These are phyloP conservation scores for Aspergillus sp. DNA, from an alignment of 2,329 filamentous ascomycete species.

Conservation along the genomic window DNA sequence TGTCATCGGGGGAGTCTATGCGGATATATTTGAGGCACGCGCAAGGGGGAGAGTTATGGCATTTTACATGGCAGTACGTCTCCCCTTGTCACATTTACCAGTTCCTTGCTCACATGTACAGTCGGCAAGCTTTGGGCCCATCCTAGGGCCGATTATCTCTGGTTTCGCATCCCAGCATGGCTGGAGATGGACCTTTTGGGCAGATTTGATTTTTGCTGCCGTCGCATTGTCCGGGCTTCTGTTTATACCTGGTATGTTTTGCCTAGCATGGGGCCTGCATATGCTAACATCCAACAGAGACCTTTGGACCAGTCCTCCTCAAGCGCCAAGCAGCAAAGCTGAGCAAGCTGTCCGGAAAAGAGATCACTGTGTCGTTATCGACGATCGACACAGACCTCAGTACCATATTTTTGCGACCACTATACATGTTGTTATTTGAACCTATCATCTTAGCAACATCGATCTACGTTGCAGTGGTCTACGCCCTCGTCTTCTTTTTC, in stretches of 20 bases:
- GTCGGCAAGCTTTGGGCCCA: constrained; percentile 46
- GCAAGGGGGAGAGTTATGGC: constrained; percentile 45
- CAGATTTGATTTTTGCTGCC: constrained; percentile 68
- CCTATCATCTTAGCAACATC: constrained; percentile 74
- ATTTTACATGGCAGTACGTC: constrained; percentile 46
- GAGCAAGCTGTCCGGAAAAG: constrained; percentile 57
- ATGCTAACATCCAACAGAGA: constrained; percentile 49
- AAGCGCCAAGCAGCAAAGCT: constrained; percentile 61
- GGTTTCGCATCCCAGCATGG: constrained; percentile 46
- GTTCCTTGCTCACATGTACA: constrained; percentile 10
- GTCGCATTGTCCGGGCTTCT: constrained; percentile 62
- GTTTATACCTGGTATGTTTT: constrained; percentile 57
- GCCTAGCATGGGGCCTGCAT: not conserved
- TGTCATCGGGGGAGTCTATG: constrained; percentile 51
- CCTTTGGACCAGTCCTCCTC: constrained; percentile 63
- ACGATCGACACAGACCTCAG: constrained; percentile 65
- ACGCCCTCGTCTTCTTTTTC: constrained; percentile 72
- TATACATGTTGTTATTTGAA: constrained; percentile 74
- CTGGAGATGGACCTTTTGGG: constrained; percentile 57
- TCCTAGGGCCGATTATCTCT: constrained; percentile 50
- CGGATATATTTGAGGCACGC: constrained; percentile 48
- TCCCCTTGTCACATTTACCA: not conserved
- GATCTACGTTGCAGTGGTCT: constrained; percentile 72
- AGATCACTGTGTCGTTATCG: constrained; percentile 56
- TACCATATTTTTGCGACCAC: constrained; percentile 71